Base-by-base conservation (phyloP, 2,329 filamentous ascomycete species). In the Fusarium equiseti region DNA sequence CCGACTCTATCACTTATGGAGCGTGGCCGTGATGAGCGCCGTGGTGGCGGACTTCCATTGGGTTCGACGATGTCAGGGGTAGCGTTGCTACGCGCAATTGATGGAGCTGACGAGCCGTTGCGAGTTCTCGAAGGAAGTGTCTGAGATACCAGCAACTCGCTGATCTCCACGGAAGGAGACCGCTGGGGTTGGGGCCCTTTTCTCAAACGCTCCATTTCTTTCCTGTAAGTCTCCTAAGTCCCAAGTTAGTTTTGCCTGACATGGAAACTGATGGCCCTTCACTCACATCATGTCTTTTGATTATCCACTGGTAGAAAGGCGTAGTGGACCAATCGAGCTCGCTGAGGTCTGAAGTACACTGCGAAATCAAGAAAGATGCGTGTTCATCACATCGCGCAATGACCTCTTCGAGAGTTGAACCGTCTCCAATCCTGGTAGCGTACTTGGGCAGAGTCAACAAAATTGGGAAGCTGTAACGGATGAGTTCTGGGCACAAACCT, bases 381-480 rank as follows among this genome's bases (percentile, higher is more conserved):
- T 89, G 85, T 20, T 84, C 81, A 38, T 81, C 71, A 56, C 84
- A 86, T 27, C 84, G 80, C 18, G 81, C 75, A 11, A 83, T 76
- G 1, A 85, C 84, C 57, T 89, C 87, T 27, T 84, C 79, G 8
- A 84, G 77, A 2, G 86, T 83, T 31, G 83, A 80, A 11, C 87
- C 87, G 65, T 89, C 85, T 15, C 88, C 88, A 20, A 84, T 78
- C 50, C 76, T 79, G n/a, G 84, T 76, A 22, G 86, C 84, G 71
- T 88, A 89, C 82, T 87, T 61, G 22, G 26, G 42, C 22, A 29
- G 22, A 31, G 59, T 67, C 13, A 71, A 38, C 9, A 43, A 38
- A 44, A 38, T 35, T 11, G 29, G n/a, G 11, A 29, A 52, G 27
- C n/a, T 50, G 22, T 20, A 16, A 20, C 16, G 11, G n/a, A 38